phyloP scores from a whole-genome alignment of 1,284 basidiomycete genomes.

The Apiotrichum sp. region DNA sequence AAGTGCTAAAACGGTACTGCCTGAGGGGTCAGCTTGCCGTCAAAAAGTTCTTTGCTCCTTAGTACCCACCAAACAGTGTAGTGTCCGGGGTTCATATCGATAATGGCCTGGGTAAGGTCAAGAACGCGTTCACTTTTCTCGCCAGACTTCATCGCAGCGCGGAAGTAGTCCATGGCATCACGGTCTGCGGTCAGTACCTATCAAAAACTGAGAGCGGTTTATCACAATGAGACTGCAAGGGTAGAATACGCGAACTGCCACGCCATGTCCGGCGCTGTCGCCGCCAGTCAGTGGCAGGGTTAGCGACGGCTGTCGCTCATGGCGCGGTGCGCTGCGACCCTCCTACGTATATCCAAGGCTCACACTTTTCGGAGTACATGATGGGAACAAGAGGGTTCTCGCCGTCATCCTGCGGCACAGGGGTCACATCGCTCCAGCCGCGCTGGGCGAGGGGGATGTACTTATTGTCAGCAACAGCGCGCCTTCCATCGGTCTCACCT shows the following conservation, averaged over 20 bases:
- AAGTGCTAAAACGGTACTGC: conserved; percentile 86
- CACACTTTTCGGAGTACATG: conserved; percentile 79
- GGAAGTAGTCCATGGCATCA: conserved; percentile 85
- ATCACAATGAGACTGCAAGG: too few species aligned
- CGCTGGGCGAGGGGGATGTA: conserved; percentile 57
- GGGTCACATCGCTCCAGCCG: conserved; percentile 71
- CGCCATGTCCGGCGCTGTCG: too few species aligned
- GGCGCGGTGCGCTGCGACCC: too few species aligned
- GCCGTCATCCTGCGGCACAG: conserved; percentile 72
- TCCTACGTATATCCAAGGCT: conserved; percentile 41
- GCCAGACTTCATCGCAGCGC: conserved; percentile 65
- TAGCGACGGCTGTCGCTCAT: too few species aligned
- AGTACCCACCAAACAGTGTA: conserved; percentile 78
- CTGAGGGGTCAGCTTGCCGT: conserved; percentile 47
- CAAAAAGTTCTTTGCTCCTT: background rate
- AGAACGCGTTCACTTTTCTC: conserved; percentile 76
- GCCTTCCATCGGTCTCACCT: too few species aligned
- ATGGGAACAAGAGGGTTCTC: conserved; percentile 76
- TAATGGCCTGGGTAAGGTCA: conserved; percentile 75
- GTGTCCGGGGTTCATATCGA: conserved; percentile 82
- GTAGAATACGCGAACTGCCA: too few species aligned
- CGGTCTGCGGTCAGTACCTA: conserved; percentile 57
- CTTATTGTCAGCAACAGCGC: background rate
- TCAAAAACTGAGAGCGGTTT: background rate
- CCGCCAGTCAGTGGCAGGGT: too few species aligned